These are phyloP conservation scores for Stentor roeselii DNA, from an alignment of 73 alveolate genomes.

Conservation along the genomic window DNA sequence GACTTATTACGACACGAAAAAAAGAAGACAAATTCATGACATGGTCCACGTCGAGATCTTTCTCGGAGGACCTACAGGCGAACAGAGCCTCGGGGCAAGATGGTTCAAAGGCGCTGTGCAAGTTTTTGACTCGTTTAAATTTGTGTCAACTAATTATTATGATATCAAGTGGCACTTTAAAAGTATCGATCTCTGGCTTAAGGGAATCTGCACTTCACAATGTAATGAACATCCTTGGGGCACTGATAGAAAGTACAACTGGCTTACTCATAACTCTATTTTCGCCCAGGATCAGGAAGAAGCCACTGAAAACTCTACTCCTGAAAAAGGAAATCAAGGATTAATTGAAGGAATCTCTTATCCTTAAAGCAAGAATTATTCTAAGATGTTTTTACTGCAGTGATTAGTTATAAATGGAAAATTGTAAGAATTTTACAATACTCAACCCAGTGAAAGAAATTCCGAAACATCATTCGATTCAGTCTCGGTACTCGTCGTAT, in stretches of 20 bases:
- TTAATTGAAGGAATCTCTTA: no score
- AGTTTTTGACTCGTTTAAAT: constrained; percentile 83
- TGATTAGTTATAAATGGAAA: no score
- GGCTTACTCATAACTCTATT: constrained; percentile 66
- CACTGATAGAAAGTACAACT: constrained; percentile 52
- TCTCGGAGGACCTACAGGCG: constrained; percentile 49
- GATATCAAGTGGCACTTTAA: constrained; percentile 81
- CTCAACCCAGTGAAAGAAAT: neutral
- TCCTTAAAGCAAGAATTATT: no score
- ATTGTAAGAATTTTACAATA: neutral
- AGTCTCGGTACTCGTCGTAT: neutral
- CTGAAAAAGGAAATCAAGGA: no score
- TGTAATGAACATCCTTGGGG: constrained; percentile 93
- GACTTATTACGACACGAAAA: constrained; percentile 69
- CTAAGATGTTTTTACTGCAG: no score
- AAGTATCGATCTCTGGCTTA: constrained; percentile 88
- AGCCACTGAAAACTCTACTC: constrained; percentile 31
- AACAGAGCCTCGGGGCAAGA: constrained; percentile 84
- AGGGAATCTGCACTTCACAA: constrained; percentile 76
- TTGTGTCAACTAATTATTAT: constrained; percentile 81
- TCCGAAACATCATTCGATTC: constrained; percentile 19
- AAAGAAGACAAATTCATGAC: constrained; percentile 77
- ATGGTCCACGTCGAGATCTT: constrained; percentile 95
- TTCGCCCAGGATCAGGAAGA: constrained; percentile 36
- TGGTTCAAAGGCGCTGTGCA: constrained; percentile 78